A percentile compares a stretch with the other conserved stretches of the same genome.
These are phyloP conservation scores for Fusarium decemcellulare DNA, from an alignment of 2,329 filamentous ascomycete genomes.

Conservation along the genomic window DNA sequence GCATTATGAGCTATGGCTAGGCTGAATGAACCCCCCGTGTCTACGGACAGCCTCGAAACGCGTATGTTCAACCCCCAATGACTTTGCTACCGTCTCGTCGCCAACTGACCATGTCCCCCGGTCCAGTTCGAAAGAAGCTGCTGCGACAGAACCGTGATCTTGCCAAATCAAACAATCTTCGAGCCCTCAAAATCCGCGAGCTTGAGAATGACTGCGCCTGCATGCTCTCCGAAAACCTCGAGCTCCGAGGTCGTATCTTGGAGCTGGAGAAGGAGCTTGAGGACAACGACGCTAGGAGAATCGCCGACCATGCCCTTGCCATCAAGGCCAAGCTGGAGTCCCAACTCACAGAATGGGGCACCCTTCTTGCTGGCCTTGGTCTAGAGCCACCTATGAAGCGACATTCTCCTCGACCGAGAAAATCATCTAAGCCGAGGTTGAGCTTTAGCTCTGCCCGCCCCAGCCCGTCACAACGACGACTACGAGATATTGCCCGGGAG, in stretches of 20 bases:
- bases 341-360: slow-evolving; percentile 79
- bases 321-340: slow-evolving; percentile 80
- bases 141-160: slow-evolving; percentile 89
- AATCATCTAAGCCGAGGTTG: slow-evolving; percentile 57
- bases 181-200: slow-evolving; percentile 82
- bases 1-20: slow-evolving; percentile 77
- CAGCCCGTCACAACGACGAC: slow-evolving; percentile 69
- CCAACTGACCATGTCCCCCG: slow-evolving; percentile 36
- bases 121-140: slow-evolving; percentile 81
- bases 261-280: slow-evolving; percentile 78
- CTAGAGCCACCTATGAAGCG: slow-evolving; percentile 69
- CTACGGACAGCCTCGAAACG: slow-evolving; percentile 79
- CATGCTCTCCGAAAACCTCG: slow-evolving; percentile 84
- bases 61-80: slow-evolving; percentile 64
- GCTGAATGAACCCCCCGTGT: slow-evolving; percentile 80
- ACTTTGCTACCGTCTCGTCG: slow-evolving; percentile 10
- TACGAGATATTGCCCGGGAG: slow-evolving; percentile 70
- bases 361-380: slow-evolving; percentile 76
- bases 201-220: slow-evolving; percentile 83
- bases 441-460: slow-evolving; percentile 57
- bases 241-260: slow-evolving; percentile 78
- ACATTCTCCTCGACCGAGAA: slow-evolving; percentile 58
- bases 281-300: slow-evolving; percentile 69
- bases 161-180: slow-evolving; percentile 82
- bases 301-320: slow-evolving; percentile 76